Evolutionary conservation across 345 rosid genomes (phyloP).

Genomic region (Lepidium sativum): DNA sequence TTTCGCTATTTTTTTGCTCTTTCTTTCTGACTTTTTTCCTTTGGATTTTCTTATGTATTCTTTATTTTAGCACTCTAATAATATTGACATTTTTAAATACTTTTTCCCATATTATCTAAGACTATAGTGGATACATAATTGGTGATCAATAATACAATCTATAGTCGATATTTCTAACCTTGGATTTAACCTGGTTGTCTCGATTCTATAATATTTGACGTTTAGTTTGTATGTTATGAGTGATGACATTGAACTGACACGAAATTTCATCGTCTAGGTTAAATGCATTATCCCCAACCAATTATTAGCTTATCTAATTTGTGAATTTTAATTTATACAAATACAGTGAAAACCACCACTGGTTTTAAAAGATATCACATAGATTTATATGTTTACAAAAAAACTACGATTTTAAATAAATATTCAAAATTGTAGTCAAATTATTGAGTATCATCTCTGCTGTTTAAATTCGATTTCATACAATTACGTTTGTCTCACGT

Average conservation of each 20-base stretch:
- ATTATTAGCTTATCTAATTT: neutral
- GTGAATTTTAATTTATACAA: neutral
- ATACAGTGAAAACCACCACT: neutral
- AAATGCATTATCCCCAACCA: slow-evolving; percentile 2
- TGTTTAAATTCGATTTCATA: too few relatives aligned
- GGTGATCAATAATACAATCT: slow-evolving; percentile 25
- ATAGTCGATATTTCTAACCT: slow-evolving; percentile 6
- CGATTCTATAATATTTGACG: slow-evolving; percentile 7
- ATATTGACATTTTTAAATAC: neutral
- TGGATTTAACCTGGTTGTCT: slow-evolving; percentile 23
- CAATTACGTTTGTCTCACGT: too few relatives aligned
- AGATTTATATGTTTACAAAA: too few relatives aligned
- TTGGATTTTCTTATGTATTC: slow-evolving; percentile 8
- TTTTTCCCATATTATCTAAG: slow-evolving; percentile 3
- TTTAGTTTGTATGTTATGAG: slow-evolving; percentile 3
- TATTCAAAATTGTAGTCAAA: too few relatives aligned
- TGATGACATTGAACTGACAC: slow-evolving; percentile 10
- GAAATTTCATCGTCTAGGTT: slow-evolving; percentile 4
- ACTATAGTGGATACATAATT: slow-evolving; percentile 22
- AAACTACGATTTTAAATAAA: too few relatives aligned
- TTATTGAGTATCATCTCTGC: too few relatives aligned
- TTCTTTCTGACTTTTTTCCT: slow-evolving; percentile 13
- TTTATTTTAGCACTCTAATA: neutral
- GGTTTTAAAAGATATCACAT: neutral
- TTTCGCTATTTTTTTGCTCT: slow-evolving; percentile 6